Conservation (phyloP, 2,329 filamentous ascomycete species). For the Diaporthe humulicola region DNA sequence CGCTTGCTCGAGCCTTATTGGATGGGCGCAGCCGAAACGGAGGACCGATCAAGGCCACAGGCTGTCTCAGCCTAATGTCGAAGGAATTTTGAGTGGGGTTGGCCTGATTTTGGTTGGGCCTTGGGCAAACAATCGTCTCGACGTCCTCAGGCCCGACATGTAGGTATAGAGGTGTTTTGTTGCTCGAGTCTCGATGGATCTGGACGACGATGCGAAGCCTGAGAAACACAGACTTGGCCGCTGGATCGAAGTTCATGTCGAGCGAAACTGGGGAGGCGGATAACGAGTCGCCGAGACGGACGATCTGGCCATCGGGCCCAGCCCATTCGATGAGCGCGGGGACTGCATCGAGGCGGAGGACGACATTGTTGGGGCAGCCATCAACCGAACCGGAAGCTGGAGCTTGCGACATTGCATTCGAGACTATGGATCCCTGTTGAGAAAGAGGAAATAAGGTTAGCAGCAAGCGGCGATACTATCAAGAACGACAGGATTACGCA, state of each 20-base stretch:
- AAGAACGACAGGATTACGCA: slow-evolving; percentile 19
- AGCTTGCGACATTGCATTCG: background rate
- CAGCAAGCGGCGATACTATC: background rate
- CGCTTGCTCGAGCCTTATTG: background rate
- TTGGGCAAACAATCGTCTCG: background rate
- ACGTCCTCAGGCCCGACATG: background rate
- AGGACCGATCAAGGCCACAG: background rate
- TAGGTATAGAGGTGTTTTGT: slow-evolving; percentile 2
- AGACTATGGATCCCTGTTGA: background rate
- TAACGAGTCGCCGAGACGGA: background rate
- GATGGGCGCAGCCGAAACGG: slow-evolving; percentile 21
- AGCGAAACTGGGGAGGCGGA: background rate
- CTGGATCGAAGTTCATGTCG: slow-evolving; percentile 2
- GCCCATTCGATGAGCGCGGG: background rate
- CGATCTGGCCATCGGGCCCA: background rate
- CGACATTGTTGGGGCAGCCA: background rate
- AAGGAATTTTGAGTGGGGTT: background rate
- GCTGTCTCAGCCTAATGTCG: background rate
- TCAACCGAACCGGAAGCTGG: background rate
- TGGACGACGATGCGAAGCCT: slow-evolving; percentile 16
- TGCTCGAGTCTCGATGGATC: slow-evolving; percentile 17
- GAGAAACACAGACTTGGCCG: background rate
- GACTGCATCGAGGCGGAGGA: background rate
- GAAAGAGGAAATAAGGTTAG: background rate
- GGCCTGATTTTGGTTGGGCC: background rate